Evolutionary conservation across 768 basidiomycete genomes (phyloP).

Genomic region (Trichaptum fuscoviolaceum): DNA sequence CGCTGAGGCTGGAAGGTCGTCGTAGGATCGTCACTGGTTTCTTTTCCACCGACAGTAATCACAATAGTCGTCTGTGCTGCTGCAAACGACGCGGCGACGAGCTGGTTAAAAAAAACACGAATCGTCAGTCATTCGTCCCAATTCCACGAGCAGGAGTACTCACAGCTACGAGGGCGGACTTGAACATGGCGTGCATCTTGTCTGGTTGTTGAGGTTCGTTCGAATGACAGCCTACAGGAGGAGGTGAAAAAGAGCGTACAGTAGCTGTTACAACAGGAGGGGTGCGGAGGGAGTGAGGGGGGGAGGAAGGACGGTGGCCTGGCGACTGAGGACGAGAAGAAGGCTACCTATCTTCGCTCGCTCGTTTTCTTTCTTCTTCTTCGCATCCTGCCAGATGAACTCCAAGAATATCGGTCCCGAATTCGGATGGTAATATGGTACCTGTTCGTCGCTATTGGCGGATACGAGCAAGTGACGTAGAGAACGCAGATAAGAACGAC

Average conservation of each 20-base stretch:
- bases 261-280: background rate
- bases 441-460: background rate
- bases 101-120: background rate
- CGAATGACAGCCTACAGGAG: background rate
- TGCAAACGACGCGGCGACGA: background rate
- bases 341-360: background rate
- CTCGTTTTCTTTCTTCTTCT: background rate
- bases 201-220: background rate
- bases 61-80: conserved; percentile 24
- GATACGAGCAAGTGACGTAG: background rate
- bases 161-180: background rate
- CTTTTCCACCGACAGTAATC: conserved; percentile 40
- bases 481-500: background rate
- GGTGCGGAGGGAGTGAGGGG: background rate
- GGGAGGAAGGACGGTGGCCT: background rate
- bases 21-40: conserved; percentile 37
- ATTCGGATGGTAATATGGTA: background rate
- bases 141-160: background rate
- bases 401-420: background rate
- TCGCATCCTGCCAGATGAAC: background rate
- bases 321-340: background rate
- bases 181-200: background rate
- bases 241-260: background rate
- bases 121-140: background rate
- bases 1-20: conserved; percentile 41